Base-by-base conservation (phyloP, 148 eudicot genomes). In the Gaultheria prostrata region DNA sequence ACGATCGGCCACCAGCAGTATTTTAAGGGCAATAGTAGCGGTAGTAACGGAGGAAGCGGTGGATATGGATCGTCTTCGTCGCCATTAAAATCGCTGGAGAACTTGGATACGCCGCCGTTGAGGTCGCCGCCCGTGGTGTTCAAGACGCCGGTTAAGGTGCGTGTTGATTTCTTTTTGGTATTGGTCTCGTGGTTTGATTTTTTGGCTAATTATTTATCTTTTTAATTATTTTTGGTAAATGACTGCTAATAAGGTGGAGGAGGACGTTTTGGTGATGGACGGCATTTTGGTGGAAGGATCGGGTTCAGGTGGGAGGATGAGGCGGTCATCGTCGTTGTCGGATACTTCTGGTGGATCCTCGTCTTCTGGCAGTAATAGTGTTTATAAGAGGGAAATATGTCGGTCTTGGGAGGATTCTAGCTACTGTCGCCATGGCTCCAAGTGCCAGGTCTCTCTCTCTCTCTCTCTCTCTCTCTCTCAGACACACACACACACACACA, bases 241-340 rank as follows among this genome's bases (percentile, higher is more conserved):
- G 43, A 39, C 43, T 39, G 1, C 43, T 39, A 39, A 39, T 6
- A 39, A 39, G 43, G 70, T 2, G 73, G 90, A 90, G 86, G 93
- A 93, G 45, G 94, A 90, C 56, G 93, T 91, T 76, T 45, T 93
- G 61, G 91, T 93, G 17, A 90, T 93, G 92, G 96, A 93, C 49
- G 90, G 90, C 18, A 83, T 90, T 85, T 83, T 86, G 13, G 89
- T 90, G 8, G 84, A 39, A 17, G 72, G 72, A 67, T 71, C 87
- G 3, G 56, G 30, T 45, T 28, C 73, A 32, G 76, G 85, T 46
- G 86, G 70, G 4, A 86, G 84, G 77, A 12, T 46, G 32, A 80
- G 87, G 85, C 86, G 79, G 9, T 79, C 87, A 35, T 30, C 43
- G 30, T 86, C 80, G 48, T 84, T 86, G 48, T 84, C 86, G 3